Base-by-base conservation (phyloP, 140 eudicot genomes). In the Bidens hawaiensis region DNA sequence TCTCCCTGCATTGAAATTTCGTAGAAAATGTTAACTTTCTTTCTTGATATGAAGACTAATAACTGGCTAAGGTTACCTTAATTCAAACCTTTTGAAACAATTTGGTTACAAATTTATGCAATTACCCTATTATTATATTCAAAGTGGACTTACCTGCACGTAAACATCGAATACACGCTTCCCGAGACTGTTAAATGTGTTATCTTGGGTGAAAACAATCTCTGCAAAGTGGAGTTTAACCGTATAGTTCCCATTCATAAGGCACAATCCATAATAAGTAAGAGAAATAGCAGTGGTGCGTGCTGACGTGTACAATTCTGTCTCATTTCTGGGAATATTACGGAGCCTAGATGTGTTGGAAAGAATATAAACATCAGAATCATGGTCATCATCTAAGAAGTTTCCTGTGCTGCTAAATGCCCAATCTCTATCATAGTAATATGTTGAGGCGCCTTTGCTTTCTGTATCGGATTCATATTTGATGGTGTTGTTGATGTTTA, bases 401-500 rank as follows among this genome's bases (percentile, higher is more conserved):
- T 76, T 81, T 65, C 97, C 97, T 2, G 86, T 80, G 82, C 93
- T 89, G 81, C 97, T 89, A 68, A 89, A 83, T 31, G 93, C 97
- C 97, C 97, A 85, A 60, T 71, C 76, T 25, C 46, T 71, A 23
- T 76, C 48, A 28, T 51, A 7, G 60, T 54, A 81, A 73, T n/a
- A 83, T 81, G 78, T 73, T 42, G 97, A 78, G 26, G 86, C 89
- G 10, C 97, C 97, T 69, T 85, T 76, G 50, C 71, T 41, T 80
- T 83, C 95, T 42, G 66, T 40, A 72, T 89, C 97, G 19, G 84
- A 71, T 76, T 73, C 74, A 23, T 78, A 89, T 67, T 56, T 71
- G 25, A 73, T 65, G 26, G 51, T 26, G 22, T 67, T 74, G 61
- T 72, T 64, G 57, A 76, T 46, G 18, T 15, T 30, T 38, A 82